Conservation (phyloP, 345 rosid species). For the Linum tenue region DNA sequence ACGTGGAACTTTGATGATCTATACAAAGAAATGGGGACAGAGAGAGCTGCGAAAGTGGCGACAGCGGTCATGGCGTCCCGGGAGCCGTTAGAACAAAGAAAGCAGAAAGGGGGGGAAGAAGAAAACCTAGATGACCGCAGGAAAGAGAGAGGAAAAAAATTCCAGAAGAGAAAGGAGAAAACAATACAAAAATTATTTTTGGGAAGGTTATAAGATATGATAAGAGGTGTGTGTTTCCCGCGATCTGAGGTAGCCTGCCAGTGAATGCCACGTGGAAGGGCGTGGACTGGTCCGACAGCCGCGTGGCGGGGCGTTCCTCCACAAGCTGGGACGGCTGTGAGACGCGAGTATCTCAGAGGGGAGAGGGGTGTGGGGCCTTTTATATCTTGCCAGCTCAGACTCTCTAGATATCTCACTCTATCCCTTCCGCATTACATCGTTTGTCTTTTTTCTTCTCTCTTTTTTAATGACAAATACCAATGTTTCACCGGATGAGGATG, state of each 20-base stretch:
- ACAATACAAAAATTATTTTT: neutral
- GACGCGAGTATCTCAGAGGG: neutral
- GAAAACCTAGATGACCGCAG: neutral
- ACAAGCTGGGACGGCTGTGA: slow-evolving; percentile 33
- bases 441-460: neutral
- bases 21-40: slow-evolving; percentile 55
- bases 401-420: slow-evolving; percentile 34
- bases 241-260: slow-evolving; percentile 67
- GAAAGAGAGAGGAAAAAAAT: slow-evolving; percentile 1
- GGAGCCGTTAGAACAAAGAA: neutral
- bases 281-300: slow-evolving; percentile 11
- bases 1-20: slow-evolving; percentile 38
- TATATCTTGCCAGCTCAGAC: slow-evolving; percentile 58
- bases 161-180: slow-evolving; percentile 4
- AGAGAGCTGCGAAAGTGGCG: slow-evolving; percentile 58
- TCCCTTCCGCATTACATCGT: slow-evolving; percentile 7
- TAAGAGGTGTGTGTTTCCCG: slow-evolving; percentile 58
- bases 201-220: slow-evolving; percentile 23
- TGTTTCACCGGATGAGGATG: too few species aligned
- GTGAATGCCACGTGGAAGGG: slow-evolving; percentile 51
- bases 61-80: slow-evolving; percentile 64
- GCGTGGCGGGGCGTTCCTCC: slow-evolving; percentile 50
- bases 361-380: slow-evolving; percentile 11
- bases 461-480: too few species aligned
- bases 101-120: neutral